phyloP scores from a whole-genome alignment of 495 filamentous ascomycete species.

The Symbiotaphrina buchneri region DNA sequence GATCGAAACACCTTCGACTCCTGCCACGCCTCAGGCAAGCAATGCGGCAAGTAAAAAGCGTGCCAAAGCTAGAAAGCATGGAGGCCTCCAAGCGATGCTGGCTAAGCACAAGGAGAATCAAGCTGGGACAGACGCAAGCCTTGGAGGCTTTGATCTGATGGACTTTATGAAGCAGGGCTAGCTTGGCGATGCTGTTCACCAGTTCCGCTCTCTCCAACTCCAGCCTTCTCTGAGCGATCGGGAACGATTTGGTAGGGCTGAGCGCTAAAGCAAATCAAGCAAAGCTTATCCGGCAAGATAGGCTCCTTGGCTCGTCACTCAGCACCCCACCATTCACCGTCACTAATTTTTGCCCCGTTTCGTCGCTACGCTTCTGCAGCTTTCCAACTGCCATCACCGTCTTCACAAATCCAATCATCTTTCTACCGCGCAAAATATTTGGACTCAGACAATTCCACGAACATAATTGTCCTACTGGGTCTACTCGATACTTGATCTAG shows the following conservation, averaged over 20 bases:
- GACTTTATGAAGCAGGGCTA: constrained; percentile 27
- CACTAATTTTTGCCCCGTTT: neutral
- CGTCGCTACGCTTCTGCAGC: neutral
- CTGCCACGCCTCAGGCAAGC: constrained; percentile 7
- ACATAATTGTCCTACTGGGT: no score
- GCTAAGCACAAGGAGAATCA: constrained; percentile 23
- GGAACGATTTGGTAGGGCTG: no score
- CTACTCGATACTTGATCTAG: no score
- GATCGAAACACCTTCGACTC: neutral
- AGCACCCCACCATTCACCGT: constrained; percentile 1
- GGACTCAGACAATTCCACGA: no score
- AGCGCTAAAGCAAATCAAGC: no score
- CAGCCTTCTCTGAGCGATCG: no score
- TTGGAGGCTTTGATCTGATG: constrained; percentile 27
- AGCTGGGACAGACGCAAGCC: constrained; percentile 3
- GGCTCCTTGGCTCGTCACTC: neutral
- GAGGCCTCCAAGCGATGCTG: constrained; percentile 31
- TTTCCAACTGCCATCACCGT: neutral
- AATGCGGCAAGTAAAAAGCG: constrained; percentile 35
- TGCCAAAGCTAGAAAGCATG: constrained; percentile 33
- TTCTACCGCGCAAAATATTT: no score
- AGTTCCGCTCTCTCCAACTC: no score
- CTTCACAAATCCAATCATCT: no score
- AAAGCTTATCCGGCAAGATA: neutral
- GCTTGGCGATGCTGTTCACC: no score